These are phyloP conservation scores for Gossypium sturtianum DNA, from an alignment of 345 rosid species.

Conservation along the genomic window DNA sequence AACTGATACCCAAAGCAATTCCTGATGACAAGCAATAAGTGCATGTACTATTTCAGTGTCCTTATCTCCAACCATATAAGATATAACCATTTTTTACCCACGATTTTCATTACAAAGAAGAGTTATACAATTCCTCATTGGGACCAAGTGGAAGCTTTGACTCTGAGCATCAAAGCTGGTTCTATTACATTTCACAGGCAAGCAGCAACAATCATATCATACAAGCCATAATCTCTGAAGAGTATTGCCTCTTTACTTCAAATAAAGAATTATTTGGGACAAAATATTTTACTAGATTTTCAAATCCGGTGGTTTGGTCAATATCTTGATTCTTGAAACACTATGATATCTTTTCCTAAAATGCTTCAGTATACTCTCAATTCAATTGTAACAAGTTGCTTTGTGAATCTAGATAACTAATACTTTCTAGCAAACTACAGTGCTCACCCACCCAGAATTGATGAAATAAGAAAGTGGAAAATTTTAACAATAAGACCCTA, in stretches of 20 bases:
- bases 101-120: background rate
- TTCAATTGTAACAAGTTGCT: background rate
- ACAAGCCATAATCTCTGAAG: background rate
- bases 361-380: background rate
- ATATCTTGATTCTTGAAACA: constrained; percentile 5
- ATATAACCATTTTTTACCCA: background rate
- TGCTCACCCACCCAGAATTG: background rate
- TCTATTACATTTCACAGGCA: background rate
- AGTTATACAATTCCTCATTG: background rate
- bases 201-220: background rate
- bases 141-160: background rate
- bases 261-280: background rate
- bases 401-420: background rate
- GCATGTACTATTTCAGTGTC: background rate
- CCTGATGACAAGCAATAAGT: background rate
- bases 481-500: constrained; percentile 18
- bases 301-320: background rate
- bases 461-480: constrained; percentile 1
- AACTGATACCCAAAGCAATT: background rate
- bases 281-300: background rate
- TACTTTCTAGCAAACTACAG: background rate
- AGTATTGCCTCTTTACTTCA: background rate
- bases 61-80: background rate
- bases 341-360: background rate
- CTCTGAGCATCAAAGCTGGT: background rate